Conservation (phyloP, 805 yeast genomes). For the Groenewaldozyma tartarivorans region DNA sequence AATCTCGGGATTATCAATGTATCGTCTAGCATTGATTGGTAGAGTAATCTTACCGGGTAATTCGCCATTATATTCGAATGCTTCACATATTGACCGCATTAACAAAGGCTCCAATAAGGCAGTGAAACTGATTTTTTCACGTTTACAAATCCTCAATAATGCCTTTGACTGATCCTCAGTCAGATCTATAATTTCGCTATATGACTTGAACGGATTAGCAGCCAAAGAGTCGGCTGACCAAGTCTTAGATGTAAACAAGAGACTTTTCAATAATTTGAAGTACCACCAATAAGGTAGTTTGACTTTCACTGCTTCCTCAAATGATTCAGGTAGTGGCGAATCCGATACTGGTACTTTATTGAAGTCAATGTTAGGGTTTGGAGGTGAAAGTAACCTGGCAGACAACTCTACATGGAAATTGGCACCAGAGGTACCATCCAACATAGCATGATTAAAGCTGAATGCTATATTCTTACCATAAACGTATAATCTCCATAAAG, state of each 20-base stretch:
- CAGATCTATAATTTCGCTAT: background rate
- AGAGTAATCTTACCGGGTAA: background rate
- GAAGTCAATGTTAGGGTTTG: background rate
- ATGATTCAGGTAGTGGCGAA: background rate
- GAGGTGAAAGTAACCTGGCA: background rate
- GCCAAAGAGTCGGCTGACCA: background rate
- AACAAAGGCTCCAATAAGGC: background rate
- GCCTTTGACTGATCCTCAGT: background rate
- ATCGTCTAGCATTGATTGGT: constrained; percentile 1
- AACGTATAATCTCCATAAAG: constrained; percentile 17
- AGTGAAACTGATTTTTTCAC: background rate
- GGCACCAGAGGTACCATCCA: constrained; percentile 20
- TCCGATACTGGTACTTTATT: constrained; percentile 1
- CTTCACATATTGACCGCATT: background rate
- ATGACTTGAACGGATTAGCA: background rate
- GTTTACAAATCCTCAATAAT: background rate
- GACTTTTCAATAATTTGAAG: background rate
- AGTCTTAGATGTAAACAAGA: background rate
- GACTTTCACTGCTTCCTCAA: constrained; percentile 7
- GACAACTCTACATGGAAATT: constrained; percentile 12
- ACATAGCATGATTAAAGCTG: constrained; percentile 17
- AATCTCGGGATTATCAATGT: background rate
- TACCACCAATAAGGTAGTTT: constrained; percentile 6
- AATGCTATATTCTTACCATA: constrained; percentile 10
- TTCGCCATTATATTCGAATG: background rate